Percentiles rank a stretch among this genome's conserved stretches.
Conservation (phyloP, 2,329 filamentous ascomycete species). For the Exophiala sideris region DNA sequence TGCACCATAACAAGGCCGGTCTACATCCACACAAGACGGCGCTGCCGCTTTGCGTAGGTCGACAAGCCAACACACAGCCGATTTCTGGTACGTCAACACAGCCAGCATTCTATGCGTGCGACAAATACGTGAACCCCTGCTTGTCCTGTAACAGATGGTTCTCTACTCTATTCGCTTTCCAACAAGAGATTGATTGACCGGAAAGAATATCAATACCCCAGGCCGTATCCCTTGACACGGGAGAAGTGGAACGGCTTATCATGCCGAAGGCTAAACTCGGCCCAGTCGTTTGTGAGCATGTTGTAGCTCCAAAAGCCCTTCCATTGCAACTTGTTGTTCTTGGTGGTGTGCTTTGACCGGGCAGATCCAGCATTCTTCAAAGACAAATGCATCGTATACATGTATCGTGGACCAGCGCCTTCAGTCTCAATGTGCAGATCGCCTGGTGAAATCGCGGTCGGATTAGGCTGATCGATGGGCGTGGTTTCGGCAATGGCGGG, state of each 20-base stretch:
- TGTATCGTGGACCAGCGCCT: slow-evolving; percentile 73
- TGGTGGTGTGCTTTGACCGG: slow-evolving; percentile 51
- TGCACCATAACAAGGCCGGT: too few relatives aligned
- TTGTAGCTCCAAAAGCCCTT: slow-evolving; percentile 91
- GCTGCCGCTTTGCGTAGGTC: too few relatives aligned
- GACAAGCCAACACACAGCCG: too few relatives aligned
- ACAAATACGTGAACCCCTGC: too few relatives aligned
- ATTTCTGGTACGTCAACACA: too few relatives aligned
- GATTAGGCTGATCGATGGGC: slow-evolving; percentile 29
- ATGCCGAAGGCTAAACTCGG: slow-evolving; percentile 67
- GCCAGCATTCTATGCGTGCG: too few relatives aligned
- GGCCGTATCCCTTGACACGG: slow-evolving; percentile 58
- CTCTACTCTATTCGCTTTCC: too few relatives aligned
- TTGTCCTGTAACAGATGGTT: too few relatives aligned
- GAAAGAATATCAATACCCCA: slow-evolving; percentile 30
- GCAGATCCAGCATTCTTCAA: slow-evolving; percentile 60
- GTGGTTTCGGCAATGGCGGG: neutral
- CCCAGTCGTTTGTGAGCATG: slow-evolving; percentile 83
- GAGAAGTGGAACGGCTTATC: slow-evolving; percentile 61
- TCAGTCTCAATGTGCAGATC: slow-evolving; percentile 83
- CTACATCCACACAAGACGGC: too few relatives aligned
- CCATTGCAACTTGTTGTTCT: slow-evolving; percentile 87
- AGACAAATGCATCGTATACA: slow-evolving; percentile 76
- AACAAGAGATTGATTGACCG: too few relatives aligned
- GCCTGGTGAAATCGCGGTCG: slow-evolving; percentile 36